phyloP scores from a whole-genome alignment of 176 grass and related monocot species.

The Bonia amplexicaulis region DNA sequence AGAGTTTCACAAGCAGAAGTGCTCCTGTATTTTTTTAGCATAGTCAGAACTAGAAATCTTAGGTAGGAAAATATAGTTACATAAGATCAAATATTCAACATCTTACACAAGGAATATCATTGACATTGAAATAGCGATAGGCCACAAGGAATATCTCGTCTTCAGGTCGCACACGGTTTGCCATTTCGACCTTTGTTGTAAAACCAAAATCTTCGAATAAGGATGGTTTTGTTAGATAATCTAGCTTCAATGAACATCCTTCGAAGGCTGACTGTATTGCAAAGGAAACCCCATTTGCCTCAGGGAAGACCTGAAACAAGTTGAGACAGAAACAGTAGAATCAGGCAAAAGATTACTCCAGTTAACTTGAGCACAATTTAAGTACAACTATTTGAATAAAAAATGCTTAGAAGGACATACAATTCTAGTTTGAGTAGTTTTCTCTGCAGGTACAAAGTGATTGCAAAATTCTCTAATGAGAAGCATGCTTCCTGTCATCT shows the following conservation, averaged over 20 bases:
- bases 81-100: neutral
- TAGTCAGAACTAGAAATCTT: neutral
- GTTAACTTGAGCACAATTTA: neutral
- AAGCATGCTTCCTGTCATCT: slow-evolving; percentile 97
- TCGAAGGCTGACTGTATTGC: slow-evolving; percentile 79
- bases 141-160: slow-evolving; percentile 87
- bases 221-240: slow-evolving; percentile 94
- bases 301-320: slow-evolving; percentile 82
- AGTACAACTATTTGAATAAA: neutral
- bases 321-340: slow-evolving; percentile 4
- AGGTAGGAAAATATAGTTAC: neutral
- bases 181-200: slow-evolving; percentile 80
- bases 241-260: slow-evolving; percentile 77
- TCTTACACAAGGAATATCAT: slow-evolving; percentile 43
- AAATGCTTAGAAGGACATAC: slow-evolving; percentile 43
- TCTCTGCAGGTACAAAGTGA: slow-evolving; percentile 68
- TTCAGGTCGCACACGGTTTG: slow-evolving; percentile 66
- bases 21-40: neutral
- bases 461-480: slow-evolving; percentile 89
- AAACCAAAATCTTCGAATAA: slow-evolving; percentile 98
- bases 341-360: neutral
- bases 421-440: slow-evolving; percentile 67
- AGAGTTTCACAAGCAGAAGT: neutral
- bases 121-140: slow-evolving; percentile 99
- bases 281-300: slow-evolving; percentile 91